Base-by-base conservation (phyloP, 192 early-diverging fungal species). In the Backusella liffmaniae region DNA sequence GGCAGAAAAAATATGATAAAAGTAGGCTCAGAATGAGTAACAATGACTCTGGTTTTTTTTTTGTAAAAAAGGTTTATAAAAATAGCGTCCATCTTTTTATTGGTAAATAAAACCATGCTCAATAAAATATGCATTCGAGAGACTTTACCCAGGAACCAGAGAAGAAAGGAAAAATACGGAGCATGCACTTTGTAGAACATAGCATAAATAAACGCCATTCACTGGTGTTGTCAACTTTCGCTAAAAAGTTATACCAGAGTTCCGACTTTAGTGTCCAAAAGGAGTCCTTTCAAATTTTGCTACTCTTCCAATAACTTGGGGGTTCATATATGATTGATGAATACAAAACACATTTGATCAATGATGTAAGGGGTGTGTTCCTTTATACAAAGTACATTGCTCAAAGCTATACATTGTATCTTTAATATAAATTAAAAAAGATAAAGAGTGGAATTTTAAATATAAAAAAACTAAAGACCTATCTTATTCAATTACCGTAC, bases 401-500 rank as follows among this genome's bases (percentile, higher is more conserved):
- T n/a, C 10, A 39, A 39, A 49, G 18, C 1, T 18, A n/a, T 49
- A 49, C 16, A 49, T 49, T 49, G 46, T 15, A 18, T 12, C n/a
- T 49, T 49, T n/a, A 49, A 49, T 49, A 49, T 49, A n/a, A 18
- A 39, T 39, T 9, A 39, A 49, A 49, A 18, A 49, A 4, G 16
- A 18, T 6, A 49, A 1, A 49, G 18, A n/a, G 18, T 49, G 46
- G 46, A n/a, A 49, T 49, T 49, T 49, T 49, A 49, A 49, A 49
- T 49, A 49, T 49, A n/a, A n/a, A 49, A 49, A 49, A 49, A n/a
- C 46, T 49, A 49, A 49, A 49, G 21, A 49, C 18, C 46, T 6
- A n/a, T n/a, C 23, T 29, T 62, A 62, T 29, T 62, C 56, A 62
- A 62, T 62, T 62, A 62, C 56, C 56, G 56, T 62, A 62, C 56